A percentile compares a stretch with the other conserved stretches of the same genome.
Evolutionary conservation across 2,329 filamentous ascomycete genomes (phyloP).

Genomic region (Aspergillus neoniger): DNA sequence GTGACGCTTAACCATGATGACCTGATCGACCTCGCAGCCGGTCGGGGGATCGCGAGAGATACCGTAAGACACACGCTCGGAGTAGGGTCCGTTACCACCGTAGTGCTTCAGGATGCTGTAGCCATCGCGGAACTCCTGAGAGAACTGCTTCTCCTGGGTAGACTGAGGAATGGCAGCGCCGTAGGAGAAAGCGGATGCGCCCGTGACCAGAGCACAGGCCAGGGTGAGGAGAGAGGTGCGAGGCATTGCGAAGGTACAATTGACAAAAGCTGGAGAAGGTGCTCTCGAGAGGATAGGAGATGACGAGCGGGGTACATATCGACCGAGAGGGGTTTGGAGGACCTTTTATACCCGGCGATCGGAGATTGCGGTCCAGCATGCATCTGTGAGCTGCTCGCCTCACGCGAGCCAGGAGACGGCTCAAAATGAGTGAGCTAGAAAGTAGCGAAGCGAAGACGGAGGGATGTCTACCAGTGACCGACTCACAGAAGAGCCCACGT

Average conservation of each 20-base stretch:
- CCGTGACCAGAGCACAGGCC: background rate
- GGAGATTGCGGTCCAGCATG: background rate
- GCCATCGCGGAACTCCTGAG: conserved; percentile 20
- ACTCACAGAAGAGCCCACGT: background rate
- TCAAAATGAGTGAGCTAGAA: background rate
- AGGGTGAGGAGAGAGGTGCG: background rate
- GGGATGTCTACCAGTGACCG: background rate
- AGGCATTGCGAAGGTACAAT: background rate
- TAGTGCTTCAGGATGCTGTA: conserved; percentile 26
- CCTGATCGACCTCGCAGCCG: conserved; percentile 26
- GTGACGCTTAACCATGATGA: conserved; percentile 26
- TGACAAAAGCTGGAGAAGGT: background rate
- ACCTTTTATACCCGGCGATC: background rate
- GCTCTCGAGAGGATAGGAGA: no score
- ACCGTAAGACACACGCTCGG: conserved; percentile 19
- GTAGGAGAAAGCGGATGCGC: conserved; percentile 4
- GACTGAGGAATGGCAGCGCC: conserved; percentile 1
- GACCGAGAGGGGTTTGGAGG: background rate
- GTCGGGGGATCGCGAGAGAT: conserved; percentile 23
- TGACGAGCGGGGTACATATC: background rate
- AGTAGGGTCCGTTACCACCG: conserved; percentile 25
- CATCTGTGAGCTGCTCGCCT: background rate
- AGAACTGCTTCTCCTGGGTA: conserved; percentile 10
- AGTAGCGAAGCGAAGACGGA: background rate
- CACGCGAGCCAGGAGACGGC: background rate